Evolutionary conservation across 1,284 basidiomycete genomes (phyloP).

Genomic region (Paramarasmius palmivorus): DNA sequence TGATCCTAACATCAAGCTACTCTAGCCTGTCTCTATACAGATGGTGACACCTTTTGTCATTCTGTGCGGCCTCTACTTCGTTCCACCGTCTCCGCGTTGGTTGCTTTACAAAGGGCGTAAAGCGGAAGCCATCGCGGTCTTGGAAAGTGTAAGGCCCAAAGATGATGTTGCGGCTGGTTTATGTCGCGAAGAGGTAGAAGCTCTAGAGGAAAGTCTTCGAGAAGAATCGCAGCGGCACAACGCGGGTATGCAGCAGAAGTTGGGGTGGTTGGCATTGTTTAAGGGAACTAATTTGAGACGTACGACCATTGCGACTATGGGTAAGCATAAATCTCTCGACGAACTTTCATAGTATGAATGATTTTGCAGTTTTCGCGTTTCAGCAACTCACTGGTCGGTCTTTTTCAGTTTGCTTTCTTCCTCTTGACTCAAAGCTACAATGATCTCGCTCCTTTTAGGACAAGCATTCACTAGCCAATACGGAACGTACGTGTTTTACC

Average conservation of each 20-base stretch:
- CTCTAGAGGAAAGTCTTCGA: slow-evolving; percentile 12
- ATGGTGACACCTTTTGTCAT: slow-evolving; percentile 8
- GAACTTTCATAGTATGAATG: not conserved
- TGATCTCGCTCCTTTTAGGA: not conserved
- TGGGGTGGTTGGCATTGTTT: slow-evolving; percentile 11
- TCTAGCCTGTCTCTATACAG: slow-evolving; percentile 10
- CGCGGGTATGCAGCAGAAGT: slow-evolving; percentile 4
- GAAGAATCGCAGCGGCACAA: slow-evolving; percentile 8
- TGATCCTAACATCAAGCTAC: not conserved
- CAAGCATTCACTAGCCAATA: slow-evolving; percentile 15
- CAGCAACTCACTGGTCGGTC: slow-evolving; percentile 13
- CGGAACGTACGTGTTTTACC: slow-evolving; percentile 10
- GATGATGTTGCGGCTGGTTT: slow-evolving; percentile 9
- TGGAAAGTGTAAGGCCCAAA: slow-evolving; percentile 10
- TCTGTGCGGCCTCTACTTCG: slow-evolving; percentile 8
- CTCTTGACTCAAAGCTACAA: not conserved
- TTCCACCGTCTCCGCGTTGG: slow-evolving; percentile 14
- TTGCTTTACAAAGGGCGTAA: slow-evolving; percentile 12
- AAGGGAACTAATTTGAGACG: slow-evolving; percentile 11
- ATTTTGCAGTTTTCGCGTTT: slow-evolving; percentile 13
- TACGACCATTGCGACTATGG: slow-evolving; percentile 11
- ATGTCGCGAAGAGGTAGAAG: slow-evolving; percentile 10
- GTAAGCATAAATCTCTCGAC: not conserved
- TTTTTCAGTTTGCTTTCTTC: not conserved
- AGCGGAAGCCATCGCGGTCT: slow-evolving; percentile 11